phyloP scores from a whole-genome alignment of 2,329 filamentous ascomycete genomes.

The Orbilia javanica region DNA sequence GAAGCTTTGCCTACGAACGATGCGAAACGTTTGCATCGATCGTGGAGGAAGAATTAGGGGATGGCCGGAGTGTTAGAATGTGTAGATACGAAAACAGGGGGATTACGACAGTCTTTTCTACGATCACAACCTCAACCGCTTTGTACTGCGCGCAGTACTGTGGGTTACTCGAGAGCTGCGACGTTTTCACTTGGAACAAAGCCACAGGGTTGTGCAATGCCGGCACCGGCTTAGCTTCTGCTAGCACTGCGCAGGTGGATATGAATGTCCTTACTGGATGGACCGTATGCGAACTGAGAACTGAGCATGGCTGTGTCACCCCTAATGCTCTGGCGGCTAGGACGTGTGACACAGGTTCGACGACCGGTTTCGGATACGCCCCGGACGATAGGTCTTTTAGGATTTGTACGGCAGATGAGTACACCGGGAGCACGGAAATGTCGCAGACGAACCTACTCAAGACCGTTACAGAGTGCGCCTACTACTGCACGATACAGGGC shows the following conservation, averaged over 20 bases:
- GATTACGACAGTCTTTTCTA: background rate
- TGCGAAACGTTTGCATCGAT: background rate
- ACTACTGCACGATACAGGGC: constrained; percentile 3
- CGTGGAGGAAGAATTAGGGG: background rate
- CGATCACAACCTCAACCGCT: background rate
- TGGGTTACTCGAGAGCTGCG: background rate
- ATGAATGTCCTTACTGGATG: background rate
- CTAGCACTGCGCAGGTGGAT: background rate
- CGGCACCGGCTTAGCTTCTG: background rate
- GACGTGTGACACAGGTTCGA: background rate
- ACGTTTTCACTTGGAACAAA: background rate
- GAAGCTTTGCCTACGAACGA: background rate
- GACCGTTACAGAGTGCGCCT: background rate
- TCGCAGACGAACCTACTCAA: background rate
- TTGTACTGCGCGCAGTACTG: background rate
- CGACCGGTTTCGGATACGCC: background rate
- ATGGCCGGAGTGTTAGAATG: background rate
- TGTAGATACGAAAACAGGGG: background rate
- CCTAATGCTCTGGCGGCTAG: background rate
- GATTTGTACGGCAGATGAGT: background rate
- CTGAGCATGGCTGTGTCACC: background rate
- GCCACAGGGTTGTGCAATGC: background rate
- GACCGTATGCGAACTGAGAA: background rate
- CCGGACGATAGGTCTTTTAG: background rate
- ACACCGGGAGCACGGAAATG: background rate